Percentiles rank a stretch among this genome's conserved stretches.
These are phyloP conservation scores for Xylaria sp. DNA, from an alignment of 495 filamentous ascomycete species.

Conservation along the genomic window DNA sequence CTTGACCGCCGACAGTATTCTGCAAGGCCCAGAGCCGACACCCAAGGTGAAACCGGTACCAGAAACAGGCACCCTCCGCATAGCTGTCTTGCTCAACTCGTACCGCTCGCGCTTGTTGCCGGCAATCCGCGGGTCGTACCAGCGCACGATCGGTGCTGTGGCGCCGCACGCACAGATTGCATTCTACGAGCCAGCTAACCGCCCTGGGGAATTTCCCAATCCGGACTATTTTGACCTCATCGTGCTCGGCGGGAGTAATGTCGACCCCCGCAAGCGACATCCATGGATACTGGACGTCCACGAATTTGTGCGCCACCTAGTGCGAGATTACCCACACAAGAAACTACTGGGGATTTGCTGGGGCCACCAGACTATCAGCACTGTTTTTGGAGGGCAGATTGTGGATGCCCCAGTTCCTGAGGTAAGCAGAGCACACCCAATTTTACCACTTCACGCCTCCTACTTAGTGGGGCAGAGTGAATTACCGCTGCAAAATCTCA, in stretches of 20 bases:
- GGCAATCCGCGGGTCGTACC: constrained; percentile 50
- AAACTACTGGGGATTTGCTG: constrained; percentile 57
- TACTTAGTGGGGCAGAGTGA: background rate
- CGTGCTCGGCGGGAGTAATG: constrained; percentile 55
- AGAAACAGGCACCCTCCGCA: constrained; percentile 33
- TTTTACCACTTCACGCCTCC: background rate
- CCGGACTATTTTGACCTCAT: constrained; percentile 55
- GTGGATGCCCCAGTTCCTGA: constrained; percentile 49
- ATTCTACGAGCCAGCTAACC: constrained; percentile 54
- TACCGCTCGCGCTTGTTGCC: constrained; percentile 48
- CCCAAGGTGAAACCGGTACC: constrained; percentile 18
- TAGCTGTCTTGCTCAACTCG: constrained; percentile 57
- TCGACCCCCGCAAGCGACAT: constrained; percentile 51
- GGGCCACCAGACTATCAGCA: constrained; percentile 56
- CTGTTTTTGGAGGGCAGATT: constrained; percentile 51
- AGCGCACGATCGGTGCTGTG: constrained; percentile 45
- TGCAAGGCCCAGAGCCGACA: background rate
- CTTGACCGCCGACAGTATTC: background rate
- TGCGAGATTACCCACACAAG: constrained; percentile 44
- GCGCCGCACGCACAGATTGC: constrained; percentile 37
- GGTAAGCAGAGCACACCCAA: constrained; percentile 31
- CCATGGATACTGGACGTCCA: constrained; percentile 55
- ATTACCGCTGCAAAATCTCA: background rate
- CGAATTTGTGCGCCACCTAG: constrained; percentile 47
- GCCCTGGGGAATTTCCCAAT: constrained; percentile 46